These are phyloP conservation scores for Schoenoplectus tabernaemontani DNA, from an alignment of 202 grass and related monocot genomes.

Conservation along the genomic window DNA sequence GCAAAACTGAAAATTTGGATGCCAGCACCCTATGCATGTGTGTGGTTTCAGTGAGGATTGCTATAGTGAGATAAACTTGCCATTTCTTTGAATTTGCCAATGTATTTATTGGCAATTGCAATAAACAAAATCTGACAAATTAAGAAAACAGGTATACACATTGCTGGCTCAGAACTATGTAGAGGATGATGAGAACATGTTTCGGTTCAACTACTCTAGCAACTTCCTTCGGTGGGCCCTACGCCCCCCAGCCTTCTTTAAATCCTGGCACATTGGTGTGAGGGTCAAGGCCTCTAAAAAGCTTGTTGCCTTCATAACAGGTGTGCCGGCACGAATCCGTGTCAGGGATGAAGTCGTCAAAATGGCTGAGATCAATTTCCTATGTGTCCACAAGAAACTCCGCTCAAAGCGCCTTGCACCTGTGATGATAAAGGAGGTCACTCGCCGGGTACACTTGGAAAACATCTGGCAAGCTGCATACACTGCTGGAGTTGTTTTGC, in stretches of 20 bases:
- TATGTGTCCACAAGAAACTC: constrained; percentile 99
- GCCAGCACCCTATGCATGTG: background rate
- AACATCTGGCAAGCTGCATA: constrained; percentile 98
- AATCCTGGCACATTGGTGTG: constrained; percentile 94
- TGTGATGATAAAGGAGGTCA: constrained; percentile 95
- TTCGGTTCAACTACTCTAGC: constrained; percentile 96
- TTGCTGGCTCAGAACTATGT: constrained; percentile 92
- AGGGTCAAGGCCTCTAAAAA: constrained; percentile 73
- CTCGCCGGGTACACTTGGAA: constrained; percentile 85
- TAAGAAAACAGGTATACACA: constrained; percentile 41
- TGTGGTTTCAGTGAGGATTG: background rate
- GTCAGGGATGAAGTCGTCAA: constrained; percentile 55
- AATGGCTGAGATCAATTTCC: constrained; percentile 99
- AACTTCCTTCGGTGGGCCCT: constrained; percentile 92
- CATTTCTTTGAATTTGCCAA: background rate
- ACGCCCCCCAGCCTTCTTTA: constrained; percentile 75
- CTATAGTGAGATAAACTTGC: background rate
- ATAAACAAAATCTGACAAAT: background rate
- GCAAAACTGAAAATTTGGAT: background rate
- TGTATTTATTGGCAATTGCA: background rate
- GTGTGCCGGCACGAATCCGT: constrained; percentile 86
- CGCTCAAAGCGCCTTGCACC: constrained; percentile 96
- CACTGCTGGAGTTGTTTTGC: constrained; percentile 83
- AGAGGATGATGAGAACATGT: constrained; percentile 99
- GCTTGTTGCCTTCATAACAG: constrained; percentile 95